These are phyloP conservation scores for Carex kokanica DNA, from an alignment of 176 grass and related monocot species.

Conservation along the genomic window DNA sequence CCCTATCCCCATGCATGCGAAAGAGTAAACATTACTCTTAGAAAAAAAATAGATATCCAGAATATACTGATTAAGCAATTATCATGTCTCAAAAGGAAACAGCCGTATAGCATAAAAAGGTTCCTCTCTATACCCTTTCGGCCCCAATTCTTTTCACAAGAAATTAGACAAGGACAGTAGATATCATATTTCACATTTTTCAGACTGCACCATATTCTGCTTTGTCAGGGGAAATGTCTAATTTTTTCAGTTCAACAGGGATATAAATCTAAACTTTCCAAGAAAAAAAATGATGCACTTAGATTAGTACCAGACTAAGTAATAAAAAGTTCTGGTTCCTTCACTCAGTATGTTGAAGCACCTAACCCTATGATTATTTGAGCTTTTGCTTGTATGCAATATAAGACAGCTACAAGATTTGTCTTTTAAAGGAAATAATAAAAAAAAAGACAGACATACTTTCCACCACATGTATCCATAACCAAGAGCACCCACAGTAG, in stretches of 20 bases:
- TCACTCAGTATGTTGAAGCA: not conserved
- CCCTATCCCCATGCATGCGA: not conserved
- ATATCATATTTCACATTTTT: not conserved
- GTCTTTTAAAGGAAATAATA: not conserved
- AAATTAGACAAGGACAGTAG: not conserved
- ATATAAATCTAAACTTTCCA: not conserved
- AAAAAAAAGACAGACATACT: constrained; percentile 38
- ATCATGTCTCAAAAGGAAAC: not conserved
- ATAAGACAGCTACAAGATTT: not conserved
- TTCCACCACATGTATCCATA: constrained; percentile 99
- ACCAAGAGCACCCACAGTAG: constrained; percentile 77
- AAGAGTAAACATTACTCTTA: not conserved
- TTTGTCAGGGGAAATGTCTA: not conserved
- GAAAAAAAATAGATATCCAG: not conserved
- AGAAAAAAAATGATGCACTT: not conserved
- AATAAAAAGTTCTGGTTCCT: not conserved
- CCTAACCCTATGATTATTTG: not conserved
- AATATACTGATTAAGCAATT: not conserved
- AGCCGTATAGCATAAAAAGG: not conserved
- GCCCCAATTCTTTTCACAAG: not conserved
- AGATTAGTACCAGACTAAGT: not conserved
- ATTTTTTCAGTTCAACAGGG: not conserved
- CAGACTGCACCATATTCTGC: not conserved
- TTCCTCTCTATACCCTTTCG: not conserved
- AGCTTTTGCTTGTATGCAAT: not conserved